Percentiles rank a stretch among this genome's conserved stretches.
Evolutionary conservation across 768 basidiomycete species (phyloP).

Genomic region (Mycena pura): DNA sequence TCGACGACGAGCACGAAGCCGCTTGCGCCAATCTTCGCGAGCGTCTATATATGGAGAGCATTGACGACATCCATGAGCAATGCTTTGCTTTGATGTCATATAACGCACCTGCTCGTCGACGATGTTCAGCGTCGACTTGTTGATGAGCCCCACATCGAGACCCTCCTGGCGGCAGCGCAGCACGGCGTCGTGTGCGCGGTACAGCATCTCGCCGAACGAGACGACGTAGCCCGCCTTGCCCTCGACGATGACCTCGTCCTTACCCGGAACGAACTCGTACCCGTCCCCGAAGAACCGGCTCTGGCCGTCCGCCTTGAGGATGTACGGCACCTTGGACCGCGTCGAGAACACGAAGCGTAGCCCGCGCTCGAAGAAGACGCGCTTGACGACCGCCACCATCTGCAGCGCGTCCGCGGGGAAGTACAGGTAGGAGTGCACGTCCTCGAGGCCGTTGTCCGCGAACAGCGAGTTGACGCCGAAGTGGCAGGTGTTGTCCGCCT

Average conservation of each 20-base stretch:
- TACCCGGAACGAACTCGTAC: conserved; percentile 84
- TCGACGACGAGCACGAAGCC: conserved; percentile 87
- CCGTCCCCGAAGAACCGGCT: conserved; percentile 68
- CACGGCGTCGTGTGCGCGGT: conserved; percentile 85
- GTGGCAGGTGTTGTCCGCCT: conserved; percentile 57
- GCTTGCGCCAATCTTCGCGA: conserved; percentile 73
- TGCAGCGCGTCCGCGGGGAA: conserved; percentile 88
- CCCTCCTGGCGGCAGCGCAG: conserved; percentile 74
- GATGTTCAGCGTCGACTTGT: conserved; percentile 84
- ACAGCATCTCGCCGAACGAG: conserved; percentile 87
- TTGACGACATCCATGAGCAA: too few species aligned
- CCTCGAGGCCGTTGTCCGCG: conserved; percentile 86
- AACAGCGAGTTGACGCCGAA: conserved; percentile 87
- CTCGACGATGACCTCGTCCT: conserved; percentile 82
- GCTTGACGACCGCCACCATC: conserved; percentile 78
- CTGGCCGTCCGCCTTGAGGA: conserved; percentile 77
- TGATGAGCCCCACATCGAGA: conserved; percentile 83
- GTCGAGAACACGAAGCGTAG: conserved; percentile 90
- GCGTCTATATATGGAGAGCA: conserved; percentile 47
- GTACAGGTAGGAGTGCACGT: conserved; percentile 81
- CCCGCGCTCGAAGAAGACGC: conserved; percentile 84
- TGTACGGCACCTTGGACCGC: conserved; percentile 87
- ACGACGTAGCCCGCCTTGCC: conserved; percentile 85
- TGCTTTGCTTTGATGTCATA: too few species aligned
- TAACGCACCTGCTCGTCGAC: conserved; percentile 77